These are phyloP conservation scores for Penicillium sp. DNA, from an alignment of 2,329 filamentous ascomycete genomes.

Conservation along the genomic window DNA sequence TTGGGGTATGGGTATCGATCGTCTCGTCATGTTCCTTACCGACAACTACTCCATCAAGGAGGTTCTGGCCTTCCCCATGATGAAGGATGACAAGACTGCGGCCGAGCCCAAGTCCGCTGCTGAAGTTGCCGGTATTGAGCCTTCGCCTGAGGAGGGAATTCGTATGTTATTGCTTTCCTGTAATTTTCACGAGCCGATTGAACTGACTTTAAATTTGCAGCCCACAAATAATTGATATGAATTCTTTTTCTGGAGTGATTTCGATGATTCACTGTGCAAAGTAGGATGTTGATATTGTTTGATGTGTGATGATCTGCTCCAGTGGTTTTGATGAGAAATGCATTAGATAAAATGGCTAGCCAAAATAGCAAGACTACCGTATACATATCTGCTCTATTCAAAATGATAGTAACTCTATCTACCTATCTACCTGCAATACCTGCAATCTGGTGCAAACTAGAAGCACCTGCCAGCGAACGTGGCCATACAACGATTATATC, in stretches of 20 bases:
- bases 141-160: conserved; percentile 58
- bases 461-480: no score
- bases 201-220: conserved; percentile 26
- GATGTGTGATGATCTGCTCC: not conserved
- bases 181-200: conserved; percentile 21
- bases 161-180: conserved; percentile 35
- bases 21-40: conserved; percentile 91
- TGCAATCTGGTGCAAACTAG: no score
- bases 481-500: not conserved
- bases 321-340: conserved; percentile 23
- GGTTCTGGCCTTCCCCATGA: conserved; percentile 93
- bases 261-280: not conserved
- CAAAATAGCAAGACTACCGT: not conserved
- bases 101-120: conserved; percentile 50
- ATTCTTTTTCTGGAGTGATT: not conserved
- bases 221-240: conserved; percentile 31
- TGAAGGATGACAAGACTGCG: conserved; percentile 73
- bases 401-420: no score
- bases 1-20: conserved; percentile 94
- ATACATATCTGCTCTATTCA: not conserved
- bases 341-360: conserved; percentile 17
- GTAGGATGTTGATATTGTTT: not conserved
- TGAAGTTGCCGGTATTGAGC: conserved; percentile 58
- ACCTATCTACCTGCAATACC: no score
- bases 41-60: conserved; percentile 96